Conservation (phyloP, 306 rosid genomes). For the Quercus engelmannii region DNA sequence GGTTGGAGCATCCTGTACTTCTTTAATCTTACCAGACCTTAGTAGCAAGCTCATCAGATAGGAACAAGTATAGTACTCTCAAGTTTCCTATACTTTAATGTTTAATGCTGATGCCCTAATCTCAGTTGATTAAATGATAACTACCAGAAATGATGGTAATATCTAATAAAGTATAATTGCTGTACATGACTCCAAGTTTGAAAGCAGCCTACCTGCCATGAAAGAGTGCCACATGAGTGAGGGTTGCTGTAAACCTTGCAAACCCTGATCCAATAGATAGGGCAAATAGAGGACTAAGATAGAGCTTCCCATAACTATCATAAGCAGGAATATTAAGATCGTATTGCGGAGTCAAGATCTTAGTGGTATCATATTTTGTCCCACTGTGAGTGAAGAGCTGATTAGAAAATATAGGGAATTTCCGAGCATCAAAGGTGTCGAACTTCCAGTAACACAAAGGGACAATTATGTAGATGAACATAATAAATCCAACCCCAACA, state of each 20-base stretch:
- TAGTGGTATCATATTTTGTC: conserved; percentile 75
- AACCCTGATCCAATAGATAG: conserved; percentile 94
- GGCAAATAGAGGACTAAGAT: conserved; percentile 98
- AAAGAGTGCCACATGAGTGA: conserved; percentile 89
- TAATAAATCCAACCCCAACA: conserved; percentile 82
- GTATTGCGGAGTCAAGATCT: conserved; percentile 61
- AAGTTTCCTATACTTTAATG: background rate
- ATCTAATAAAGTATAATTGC: background rate
- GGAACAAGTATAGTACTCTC: background rate
- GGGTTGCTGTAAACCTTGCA: conserved; percentile 90
- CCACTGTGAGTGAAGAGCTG: conserved; percentile 69
- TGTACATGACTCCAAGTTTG: background rate
- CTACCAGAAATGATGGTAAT: background rate
- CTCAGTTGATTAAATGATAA: background rate
- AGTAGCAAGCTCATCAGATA: background rate
- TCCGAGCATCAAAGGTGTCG: conserved; percentile 83
- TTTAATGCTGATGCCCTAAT: background rate
- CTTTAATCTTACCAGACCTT: background rate
- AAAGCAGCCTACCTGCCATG: conserved; percentile 66
- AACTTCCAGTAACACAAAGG: conserved; percentile 95
- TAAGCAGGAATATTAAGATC: conserved; percentile 75
- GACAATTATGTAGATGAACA: conserved; percentile 84
- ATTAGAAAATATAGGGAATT: conserved; percentile 92
- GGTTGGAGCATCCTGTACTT: background rate
- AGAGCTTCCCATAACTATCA: conserved; percentile 77